Evolutionary conservation across 352 stramenopile species (phyloP).

Genomic region (Globisporangium spiculum): DNA sequence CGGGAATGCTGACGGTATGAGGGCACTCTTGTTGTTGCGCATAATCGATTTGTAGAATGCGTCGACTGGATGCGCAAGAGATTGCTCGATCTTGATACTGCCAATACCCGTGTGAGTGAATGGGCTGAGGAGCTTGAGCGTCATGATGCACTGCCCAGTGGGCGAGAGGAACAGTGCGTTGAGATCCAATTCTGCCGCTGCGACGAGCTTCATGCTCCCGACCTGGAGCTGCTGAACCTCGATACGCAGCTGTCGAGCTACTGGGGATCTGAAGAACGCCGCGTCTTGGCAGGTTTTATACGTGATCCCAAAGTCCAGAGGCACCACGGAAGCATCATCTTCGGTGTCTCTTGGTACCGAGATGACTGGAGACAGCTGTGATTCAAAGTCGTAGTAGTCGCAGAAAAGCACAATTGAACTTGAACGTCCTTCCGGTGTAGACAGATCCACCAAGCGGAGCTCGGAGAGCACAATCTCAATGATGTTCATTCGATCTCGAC

Average conservation of each 20-base stretch:
- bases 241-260: constrained; percentile 15
- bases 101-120: constrained; percentile 15
- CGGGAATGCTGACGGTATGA: background rate
- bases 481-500: constrained; percentile 13
- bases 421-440: too few species aligned
- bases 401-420: constrained; percentile 25
- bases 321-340: background rate
- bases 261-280: constrained; percentile 23
- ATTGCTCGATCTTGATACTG: constrained; percentile 3
- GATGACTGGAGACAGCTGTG: constrained; percentile 32
- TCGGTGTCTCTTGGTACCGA: background rate
- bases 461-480: constrained; percentile 19
- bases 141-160: constrained; percentile 3
- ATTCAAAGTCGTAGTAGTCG: constrained; percentile 48
- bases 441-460: constrained; percentile 1
- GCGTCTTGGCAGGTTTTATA: constrained; percentile 29
- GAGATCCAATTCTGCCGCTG: constrained; percentile 5
- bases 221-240: constrained; percentile 26
- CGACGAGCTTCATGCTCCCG: constrained; percentile 15
- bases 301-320: constrained; percentile 30
- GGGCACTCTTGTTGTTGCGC: constrained; percentile 1
- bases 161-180: constrained; percentile 26
- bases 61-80: constrained; percentile 18
- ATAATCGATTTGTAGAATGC: constrained; percentile 17
- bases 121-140: constrained; percentile 20